Conservation (phyloP, 2,329 filamentous ascomycete genomes). For the Ceratocystis albifundus region DNA sequence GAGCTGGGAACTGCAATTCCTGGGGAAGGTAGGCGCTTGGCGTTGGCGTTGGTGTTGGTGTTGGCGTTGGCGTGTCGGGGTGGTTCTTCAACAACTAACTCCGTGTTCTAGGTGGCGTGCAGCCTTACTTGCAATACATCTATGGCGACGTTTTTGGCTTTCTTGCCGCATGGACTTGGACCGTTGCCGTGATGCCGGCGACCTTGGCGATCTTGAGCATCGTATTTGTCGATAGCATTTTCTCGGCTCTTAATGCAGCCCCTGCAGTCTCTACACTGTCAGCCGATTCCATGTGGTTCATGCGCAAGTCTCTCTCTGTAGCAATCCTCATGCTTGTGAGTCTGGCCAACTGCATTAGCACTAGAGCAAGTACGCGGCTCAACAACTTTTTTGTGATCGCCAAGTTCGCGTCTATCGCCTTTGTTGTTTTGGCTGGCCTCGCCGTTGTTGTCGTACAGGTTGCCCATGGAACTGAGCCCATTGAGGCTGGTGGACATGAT, state of each 20-base stretch:
- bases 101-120: constrained; percentile 40
- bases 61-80: neutral
- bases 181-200: constrained; percentile 52
- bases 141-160: constrained; percentile 52
- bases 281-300: constrained; percentile 24
- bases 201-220: constrained; percentile 53
- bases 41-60: neutral
- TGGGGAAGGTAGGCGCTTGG: constrained; percentile 38
- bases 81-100: neutral
- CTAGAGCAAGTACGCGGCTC: constrained; percentile 42
- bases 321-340: constrained; percentile 38
- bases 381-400: constrained; percentile 45
- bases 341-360: constrained; percentile 45
- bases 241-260: constrained; percentile 40
- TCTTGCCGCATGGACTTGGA: constrained; percentile 53
- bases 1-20: constrained; percentile 53
- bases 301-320: constrained; percentile 43
- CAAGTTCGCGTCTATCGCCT: constrained; percentile 41
- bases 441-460: constrained; percentile 34
- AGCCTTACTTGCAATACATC: constrained; percentile 50
- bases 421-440: constrained; percentile 39
- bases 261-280: constrained; percentile 30
- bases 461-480: constrained; percentile 31
- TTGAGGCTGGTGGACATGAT: constrained; percentile 37
- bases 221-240: constrained; percentile 51